A percentile compares a stretch with the other conserved stretches of the same genome.
Evolutionary conservation across 768 basidiomycete species (phyloP).

Genomic region (Baorangia bicolor): DNA sequence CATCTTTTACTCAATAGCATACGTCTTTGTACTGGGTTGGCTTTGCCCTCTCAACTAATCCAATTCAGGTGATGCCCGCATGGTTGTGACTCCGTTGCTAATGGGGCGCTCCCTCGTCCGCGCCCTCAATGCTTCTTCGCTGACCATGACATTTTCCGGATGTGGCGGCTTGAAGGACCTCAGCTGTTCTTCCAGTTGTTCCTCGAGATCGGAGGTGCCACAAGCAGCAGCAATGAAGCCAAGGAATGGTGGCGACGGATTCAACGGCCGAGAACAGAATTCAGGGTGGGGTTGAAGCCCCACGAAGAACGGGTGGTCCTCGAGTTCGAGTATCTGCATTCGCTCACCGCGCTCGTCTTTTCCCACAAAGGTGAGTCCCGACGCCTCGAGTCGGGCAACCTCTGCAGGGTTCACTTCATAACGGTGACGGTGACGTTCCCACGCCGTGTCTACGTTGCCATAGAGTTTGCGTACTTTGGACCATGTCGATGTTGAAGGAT

Average conservation of each 20-base stretch:
- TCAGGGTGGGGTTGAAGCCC: slow-evolving; percentile 97
- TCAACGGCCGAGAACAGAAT: slow-evolving; percentile 96
- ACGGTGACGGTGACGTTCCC: slow-evolving; percentile 96
- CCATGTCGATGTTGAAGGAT: slow-evolving; percentile 56
- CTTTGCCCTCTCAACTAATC: too few species aligned
- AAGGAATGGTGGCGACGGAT: slow-evolving; percentile 96
- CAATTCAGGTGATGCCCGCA: slow-evolving; percentile 21
- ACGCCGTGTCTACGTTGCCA: slow-evolving; percentile 75
- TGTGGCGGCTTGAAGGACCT: slow-evolving; percentile 69
- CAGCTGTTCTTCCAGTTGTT: slow-evolving; percentile 70
- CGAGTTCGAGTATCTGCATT: slow-evolving; percentile 94
- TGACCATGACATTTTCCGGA: slow-evolving; percentile 71
- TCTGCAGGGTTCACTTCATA: slow-evolving; percentile 94
- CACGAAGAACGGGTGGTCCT: slow-evolving; percentile 90
- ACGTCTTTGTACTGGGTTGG: too few species aligned
- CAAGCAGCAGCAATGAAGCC: slow-evolving; percentile 88
- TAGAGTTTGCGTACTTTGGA: slow-evolving; percentile 78
- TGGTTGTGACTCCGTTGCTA: slow-evolving; percentile 21
- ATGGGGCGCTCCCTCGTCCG: slow-evolving; percentile 32
- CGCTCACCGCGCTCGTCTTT: slow-evolving; percentile 95
- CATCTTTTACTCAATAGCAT: too few species aligned
- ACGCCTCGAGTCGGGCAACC: slow-evolving; percentile 65
- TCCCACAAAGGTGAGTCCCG: slow-evolving; percentile 78
- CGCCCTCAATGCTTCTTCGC: slow-evolving; percentile 55
- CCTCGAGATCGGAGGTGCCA: slow-evolving; percentile 52